phyloP scores from a whole-genome alignment of 805 yeast species.

The Metschnikowia similis region DNA sequence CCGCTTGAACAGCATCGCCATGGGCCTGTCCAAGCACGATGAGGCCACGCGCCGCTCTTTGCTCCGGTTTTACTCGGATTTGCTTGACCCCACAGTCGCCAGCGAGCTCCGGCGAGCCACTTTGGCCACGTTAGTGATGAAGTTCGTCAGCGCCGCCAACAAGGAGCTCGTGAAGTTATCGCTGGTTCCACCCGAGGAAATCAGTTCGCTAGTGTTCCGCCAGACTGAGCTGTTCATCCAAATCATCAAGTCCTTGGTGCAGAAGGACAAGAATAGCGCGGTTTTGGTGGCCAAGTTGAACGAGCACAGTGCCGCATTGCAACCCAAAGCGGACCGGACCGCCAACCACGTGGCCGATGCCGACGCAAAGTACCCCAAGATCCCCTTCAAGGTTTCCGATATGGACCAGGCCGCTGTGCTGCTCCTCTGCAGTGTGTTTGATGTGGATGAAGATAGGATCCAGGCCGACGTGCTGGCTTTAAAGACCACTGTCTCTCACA shows the following conservation, averaged over 20 bases:
- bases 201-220: constrained; percentile 30
- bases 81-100: constrained; percentile 45
- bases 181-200: constrained; percentile 23
- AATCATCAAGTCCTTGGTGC: constrained; percentile 34
- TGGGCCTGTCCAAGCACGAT: constrained; percentile 37
- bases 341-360: constrained; percentile 6
- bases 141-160: constrained; percentile 50
- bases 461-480: constrained; percentile 51
- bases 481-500: constrained; percentile 39
- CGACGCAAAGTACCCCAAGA: constrained; percentile 28
- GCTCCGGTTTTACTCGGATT: constrained; percentile 58
- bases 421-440: constrained; percentile 48
- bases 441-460: constrained; percentile 42
- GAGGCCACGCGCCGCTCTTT: constrained; percentile 54
- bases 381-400: constrained; percentile 52
- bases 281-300: constrained; percentile 39
- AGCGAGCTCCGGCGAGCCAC: constrained; percentile 27
- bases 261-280: constrained; percentile 35
- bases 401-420: constrained; percentile 44
- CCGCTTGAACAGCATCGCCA: constrained; percentile 42
- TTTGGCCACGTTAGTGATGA: constrained; percentile 47
- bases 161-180: constrained; percentile 47
- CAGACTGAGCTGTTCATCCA: constrained; percentile 36
- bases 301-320: constrained; percentile 37
- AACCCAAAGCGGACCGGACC: constrained; percentile 19